Evolutionary conservation across 768 basidiomycete species (phyloP).

Genomic region (Leccinum longicurvipes): DNA sequence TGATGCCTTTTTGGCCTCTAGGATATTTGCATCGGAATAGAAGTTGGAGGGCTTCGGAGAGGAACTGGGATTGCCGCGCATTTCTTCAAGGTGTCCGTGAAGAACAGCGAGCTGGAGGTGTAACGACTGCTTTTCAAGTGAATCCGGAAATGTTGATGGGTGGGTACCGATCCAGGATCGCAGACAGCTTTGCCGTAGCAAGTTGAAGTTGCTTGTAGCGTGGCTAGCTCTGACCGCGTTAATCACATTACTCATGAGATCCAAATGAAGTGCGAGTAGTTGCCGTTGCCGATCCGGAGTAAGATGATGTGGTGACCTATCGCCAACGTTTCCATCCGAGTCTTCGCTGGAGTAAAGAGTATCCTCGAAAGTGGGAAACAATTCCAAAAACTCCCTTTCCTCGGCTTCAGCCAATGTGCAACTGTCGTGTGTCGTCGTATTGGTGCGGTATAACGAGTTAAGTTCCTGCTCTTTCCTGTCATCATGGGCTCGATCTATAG

Average conservation of each 20-base stretch:
- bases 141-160: conserved; percentile 33
- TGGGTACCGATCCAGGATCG: conserved; percentile 32
- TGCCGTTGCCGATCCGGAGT: conserved; percentile 26
- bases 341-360: conserved; percentile 34
- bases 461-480: conserved; percentile 60
- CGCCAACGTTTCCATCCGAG: neutral
- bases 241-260: conserved; percentile 32
- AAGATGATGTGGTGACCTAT: conserved; percentile 28
- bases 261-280: conserved; percentile 48
- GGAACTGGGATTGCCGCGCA: conserved; percentile 24
- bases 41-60: conserved; percentile 55
- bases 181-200: conserved; percentile 34
- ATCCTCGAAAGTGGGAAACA: conserved; percentile 86
- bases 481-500: conserved; percentile 70
- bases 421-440: conserved; percentile 48
- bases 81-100: conserved; percentile 35
- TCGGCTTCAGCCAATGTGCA: conserved; percentile 72
- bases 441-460: conserved; percentile 73
- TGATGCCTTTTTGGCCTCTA: conserved; percentile 62
- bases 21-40: conserved; percentile 74
- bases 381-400: conserved; percentile 73
- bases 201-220: conserved; percentile 25
- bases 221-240: neutral
- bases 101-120: conserved; percentile 53
- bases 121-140: conserved; percentile 50